phyloP scores from a whole-genome alignment of 73 alveolate species.

The Tetrahymena borealis region DNA sequence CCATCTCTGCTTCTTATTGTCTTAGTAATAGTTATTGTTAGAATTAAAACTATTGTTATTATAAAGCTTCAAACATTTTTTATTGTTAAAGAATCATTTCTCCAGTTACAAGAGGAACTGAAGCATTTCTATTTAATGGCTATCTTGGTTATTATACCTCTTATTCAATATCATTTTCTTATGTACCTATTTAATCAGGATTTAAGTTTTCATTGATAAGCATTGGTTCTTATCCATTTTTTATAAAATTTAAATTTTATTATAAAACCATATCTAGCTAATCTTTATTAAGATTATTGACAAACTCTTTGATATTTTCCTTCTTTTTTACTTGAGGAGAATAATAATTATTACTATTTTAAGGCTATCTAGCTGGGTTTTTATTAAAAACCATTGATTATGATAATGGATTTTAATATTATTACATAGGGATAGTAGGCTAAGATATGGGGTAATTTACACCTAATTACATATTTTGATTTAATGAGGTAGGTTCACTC shows the following conservation, averaged over 20 bases:
- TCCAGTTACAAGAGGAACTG: background rate
- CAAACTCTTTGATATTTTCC: background rate
- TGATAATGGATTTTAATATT: background rate
- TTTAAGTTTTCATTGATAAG: background rate
- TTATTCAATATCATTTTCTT: background rate
- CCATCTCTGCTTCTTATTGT: background rate
- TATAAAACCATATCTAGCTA: background rate
- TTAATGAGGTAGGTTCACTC: background rate
- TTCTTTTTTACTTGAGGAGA: background rate
- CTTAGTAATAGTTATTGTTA: background rate
- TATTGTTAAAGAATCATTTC: background rate
- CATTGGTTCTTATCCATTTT: background rate
- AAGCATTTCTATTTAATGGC: background rate
- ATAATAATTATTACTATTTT: background rate
- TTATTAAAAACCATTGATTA: background rate
- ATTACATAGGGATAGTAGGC: background rate
- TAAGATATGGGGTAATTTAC: background rate
- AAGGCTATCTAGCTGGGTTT: background rate
- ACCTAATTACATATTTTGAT: background rate
- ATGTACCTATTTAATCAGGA: background rate
- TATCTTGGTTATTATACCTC: background rate
- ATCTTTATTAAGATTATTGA: background rate
- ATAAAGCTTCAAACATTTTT: background rate
- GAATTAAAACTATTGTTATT: background rate
- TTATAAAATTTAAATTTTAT: too few relatives aligned